phyloP scores from a whole-genome alignment of 2,329 filamentous ascomycete genomes.

The Pyricularia grisea region DNA sequence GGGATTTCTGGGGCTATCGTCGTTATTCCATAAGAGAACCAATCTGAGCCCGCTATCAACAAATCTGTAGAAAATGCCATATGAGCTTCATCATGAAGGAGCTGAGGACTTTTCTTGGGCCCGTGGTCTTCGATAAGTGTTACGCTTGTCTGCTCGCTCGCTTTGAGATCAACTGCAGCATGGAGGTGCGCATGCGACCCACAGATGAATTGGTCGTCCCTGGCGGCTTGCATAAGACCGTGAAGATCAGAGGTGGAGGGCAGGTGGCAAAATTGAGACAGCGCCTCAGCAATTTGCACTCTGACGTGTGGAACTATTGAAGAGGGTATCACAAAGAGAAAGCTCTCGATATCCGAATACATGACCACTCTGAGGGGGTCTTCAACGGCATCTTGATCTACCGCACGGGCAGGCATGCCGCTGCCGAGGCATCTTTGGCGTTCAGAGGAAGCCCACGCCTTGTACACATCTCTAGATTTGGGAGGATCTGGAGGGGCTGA shows the following conservation, averaged over 20 bases:
- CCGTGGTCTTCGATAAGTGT: not conserved
- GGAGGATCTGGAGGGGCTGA: conserved; percentile 7
- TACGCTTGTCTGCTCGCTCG: not conserved
- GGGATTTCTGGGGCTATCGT: conserved; percentile 10
- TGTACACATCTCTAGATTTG: conserved; percentile 34
- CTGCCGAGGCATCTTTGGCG: conserved; percentile 33
- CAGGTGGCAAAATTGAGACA: conserved; percentile 57
- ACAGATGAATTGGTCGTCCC: conserved; percentile 41
- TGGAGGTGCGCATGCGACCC: conserved; percentile 3
- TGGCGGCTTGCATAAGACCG: conserved; percentile 23
- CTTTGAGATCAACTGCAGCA: not conserved
- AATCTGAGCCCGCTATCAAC: conserved; percentile 26
- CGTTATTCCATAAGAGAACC: conserved; percentile 33
- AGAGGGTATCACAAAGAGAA: conserved; percentile 44
- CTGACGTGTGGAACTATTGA: conserved; percentile 23
- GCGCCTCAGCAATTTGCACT: conserved; percentile 54
- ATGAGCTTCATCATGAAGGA: conserved; percentile 18
- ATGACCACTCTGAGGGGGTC: conserved; percentile 79
- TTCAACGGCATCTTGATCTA: conserved; percentile 66
- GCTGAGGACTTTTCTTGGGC: conserved; percentile 13
- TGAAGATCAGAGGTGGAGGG: conserved; percentile 35
- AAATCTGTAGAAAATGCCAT: conserved; percentile 32
- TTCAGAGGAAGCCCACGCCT: conserved; percentile 47
- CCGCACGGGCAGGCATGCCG: conserved; percentile 58
- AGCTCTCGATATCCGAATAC: conserved; percentile 62